Conservation (phyloP, 139 green algal species). For the Pycnococcus provasolii region DNA sequence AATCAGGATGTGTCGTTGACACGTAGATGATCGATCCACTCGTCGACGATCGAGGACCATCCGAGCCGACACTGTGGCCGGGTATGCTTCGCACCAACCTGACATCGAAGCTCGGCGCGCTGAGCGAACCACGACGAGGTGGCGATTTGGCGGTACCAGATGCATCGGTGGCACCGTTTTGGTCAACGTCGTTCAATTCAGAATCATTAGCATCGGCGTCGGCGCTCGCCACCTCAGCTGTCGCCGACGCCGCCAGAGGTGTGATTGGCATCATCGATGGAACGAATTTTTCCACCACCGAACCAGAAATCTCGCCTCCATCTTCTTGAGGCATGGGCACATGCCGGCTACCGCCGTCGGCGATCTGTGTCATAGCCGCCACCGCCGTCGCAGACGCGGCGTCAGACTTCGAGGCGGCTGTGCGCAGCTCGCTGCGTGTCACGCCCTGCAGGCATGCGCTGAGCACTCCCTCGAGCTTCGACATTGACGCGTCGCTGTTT, state of each 20-base stretch:
- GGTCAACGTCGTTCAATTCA: neutral
- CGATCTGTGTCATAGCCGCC: neutral
- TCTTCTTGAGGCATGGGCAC: slow-evolving; percentile 2
- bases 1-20: slow-evolving; percentile 6
- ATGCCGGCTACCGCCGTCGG: neutral
- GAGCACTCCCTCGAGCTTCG: slow-evolving; percentile 1
- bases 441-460: neutral
- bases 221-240: too few relatives aligned
- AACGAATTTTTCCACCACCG: neutral
- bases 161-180: neutral
- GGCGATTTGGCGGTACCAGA: neutral
- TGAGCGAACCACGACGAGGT: neutral
- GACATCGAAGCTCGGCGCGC: neutral
- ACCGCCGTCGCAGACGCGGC: neutral
- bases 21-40: slow-evolving; percentile 1
- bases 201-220: too few relatives aligned
- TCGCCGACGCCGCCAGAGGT: too few relatives aligned
- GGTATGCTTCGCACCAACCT: neutral
- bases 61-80: neutral
- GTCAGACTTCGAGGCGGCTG: neutral
- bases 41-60: neutral
- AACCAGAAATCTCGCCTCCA: neutral
- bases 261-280: neutral
- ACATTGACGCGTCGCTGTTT: slow-evolving; percentile 3
- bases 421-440: slow-evolving; percentile 1